Conservation (phyloP, 352 stramenopile species). For the Pythium biforme region DNA sequence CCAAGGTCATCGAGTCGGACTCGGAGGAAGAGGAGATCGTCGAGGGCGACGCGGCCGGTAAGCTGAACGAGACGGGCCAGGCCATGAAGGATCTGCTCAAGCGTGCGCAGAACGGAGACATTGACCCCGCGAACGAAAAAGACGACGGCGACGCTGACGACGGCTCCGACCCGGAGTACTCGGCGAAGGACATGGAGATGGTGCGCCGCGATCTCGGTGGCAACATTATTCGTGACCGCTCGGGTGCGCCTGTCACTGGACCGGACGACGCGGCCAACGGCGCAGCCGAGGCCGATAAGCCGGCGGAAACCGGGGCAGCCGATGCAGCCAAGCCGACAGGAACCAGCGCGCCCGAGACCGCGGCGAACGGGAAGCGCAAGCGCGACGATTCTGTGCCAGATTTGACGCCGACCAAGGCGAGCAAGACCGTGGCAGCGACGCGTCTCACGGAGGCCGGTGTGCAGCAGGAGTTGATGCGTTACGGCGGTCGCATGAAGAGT, state of each 20-base stretch:
- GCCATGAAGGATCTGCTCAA: constrained; percentile 85
- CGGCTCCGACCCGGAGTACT: constrained; percentile 64
- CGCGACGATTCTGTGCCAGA: constrained; percentile 37
- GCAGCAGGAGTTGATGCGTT: constrained; percentile 81
- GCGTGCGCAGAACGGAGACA: constrained; percentile 72
- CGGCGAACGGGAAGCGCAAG: constrained; percentile 44
- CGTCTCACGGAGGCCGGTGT: constrained; percentile 80
- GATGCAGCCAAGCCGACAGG: constrained; percentile 21
- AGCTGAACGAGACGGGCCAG: constrained; percentile 79
- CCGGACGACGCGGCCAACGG: constrained; percentile 14
- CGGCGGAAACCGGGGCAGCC: background rate
- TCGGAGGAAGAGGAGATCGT: constrained; percentile 81
- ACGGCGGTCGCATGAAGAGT: constrained; percentile 79
- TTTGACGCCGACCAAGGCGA: constrained; percentile 42
- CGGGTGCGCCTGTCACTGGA: constrained; percentile 20
- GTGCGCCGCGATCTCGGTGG: constrained; percentile 75
- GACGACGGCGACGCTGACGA: constrained; percentile 50
- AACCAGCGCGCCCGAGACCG: constrained; percentile 18
- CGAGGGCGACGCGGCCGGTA: constrained; percentile 62
- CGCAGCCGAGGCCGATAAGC: constrained; percentile 28
- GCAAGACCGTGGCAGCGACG: constrained; percentile 37
- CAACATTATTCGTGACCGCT: constrained; percentile 76
- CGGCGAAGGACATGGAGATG: constrained; percentile 80
- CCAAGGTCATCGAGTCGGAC: constrained; percentile 61
- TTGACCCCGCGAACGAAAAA: constrained; percentile 48